phyloP scores from a whole-genome alignment of 208 protist genomes.

The Naegleria gruberi region DNA sequence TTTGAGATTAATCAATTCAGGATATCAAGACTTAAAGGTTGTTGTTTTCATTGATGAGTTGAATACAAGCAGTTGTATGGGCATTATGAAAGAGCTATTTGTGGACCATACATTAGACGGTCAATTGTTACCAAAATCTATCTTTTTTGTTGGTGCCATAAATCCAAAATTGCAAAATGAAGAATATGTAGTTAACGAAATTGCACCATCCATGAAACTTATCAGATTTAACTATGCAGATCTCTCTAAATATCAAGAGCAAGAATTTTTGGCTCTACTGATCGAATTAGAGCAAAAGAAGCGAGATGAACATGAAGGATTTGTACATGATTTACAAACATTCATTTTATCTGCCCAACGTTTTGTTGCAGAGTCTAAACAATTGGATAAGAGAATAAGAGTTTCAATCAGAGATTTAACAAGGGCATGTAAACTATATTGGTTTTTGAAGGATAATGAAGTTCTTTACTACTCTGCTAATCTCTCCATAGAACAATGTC shows the following conservation, averaged over 20 bases:
- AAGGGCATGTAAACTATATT: conserved; percentile 34
- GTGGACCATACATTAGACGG: conserved; percentile 40
- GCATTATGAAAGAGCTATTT: conserved; percentile 46
- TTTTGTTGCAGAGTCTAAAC: neutral
- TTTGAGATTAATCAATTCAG: neutral
- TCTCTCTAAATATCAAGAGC: conserved; percentile 29
- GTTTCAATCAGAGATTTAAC: conserved; percentile 42
- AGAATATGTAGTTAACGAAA: conserved; percentile 26
- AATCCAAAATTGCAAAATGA: conserved; percentile 30
- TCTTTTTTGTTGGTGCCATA: conserved; percentile 46
- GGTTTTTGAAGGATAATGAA: conserved; percentile 37
- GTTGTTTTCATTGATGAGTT: conserved; percentile 49
- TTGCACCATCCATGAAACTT: conserved; percentile 31
- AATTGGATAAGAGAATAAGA: conserved; percentile 22
- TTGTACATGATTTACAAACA: neutral
- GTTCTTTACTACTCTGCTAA: no score
- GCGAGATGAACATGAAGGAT: neutral
- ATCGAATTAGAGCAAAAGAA: neutral
- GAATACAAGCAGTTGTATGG: conserved; percentile 29
- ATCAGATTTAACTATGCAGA: conserved; percentile 33
- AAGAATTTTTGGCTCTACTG: conserved; percentile 28
- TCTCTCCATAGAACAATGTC: neutral
- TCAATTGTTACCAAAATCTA: conserved; percentile 31
- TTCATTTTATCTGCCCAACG: neutral
- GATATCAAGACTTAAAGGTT: conserved; percentile 1